phyloP scores from a whole-genome alignment of 169 alveolate species.

The Plasmodium sp. region DNA sequence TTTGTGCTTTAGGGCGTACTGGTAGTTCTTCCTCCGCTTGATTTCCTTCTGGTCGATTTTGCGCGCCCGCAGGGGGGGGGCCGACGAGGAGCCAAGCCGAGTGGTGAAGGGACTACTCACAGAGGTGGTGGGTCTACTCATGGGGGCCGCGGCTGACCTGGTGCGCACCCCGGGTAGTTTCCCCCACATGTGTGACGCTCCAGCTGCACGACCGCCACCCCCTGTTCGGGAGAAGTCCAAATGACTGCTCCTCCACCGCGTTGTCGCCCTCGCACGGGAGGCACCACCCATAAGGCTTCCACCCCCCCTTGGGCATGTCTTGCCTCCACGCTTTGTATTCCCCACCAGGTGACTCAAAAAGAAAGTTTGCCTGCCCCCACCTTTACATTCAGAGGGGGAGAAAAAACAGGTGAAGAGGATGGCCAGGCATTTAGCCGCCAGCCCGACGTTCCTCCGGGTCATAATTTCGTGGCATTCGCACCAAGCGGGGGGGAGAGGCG shows the following conservation, averaged over 20 bases:
- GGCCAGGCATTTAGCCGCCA: background rate
- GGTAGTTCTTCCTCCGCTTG: slow-evolving; percentile 65
- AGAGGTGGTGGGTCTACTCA: background rate
- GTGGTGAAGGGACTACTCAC: background rate
- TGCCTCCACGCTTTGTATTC: background rate
- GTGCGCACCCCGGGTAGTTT: background rate
- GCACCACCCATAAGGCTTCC: background rate
- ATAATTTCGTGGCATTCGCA: background rate
- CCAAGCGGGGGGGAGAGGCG: background rate
- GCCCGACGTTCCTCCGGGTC: background rate
- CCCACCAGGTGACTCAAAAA: background rate
- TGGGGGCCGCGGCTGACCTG: background rate
- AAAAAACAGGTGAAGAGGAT: background rate
- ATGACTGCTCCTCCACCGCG: background rate
- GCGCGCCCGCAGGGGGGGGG: background rate
- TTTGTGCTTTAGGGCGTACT: slow-evolving; percentile 71
- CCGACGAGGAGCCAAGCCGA: background rate
- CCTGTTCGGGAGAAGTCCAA: background rate
- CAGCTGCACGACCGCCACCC: background rate
- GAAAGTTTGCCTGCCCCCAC: background rate
- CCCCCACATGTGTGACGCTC: no score
- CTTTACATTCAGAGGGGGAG: background rate
- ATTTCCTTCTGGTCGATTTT: slow-evolving; percentile 65
- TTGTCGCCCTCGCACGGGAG: background rate
- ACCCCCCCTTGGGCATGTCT: background rate